A percentile compares a stretch with the other conserved stretches of the same genome.
Evolutionary conservation across 305 asterid genomes (phyloP).

Genomic region (Plantago coronopus): DNA sequence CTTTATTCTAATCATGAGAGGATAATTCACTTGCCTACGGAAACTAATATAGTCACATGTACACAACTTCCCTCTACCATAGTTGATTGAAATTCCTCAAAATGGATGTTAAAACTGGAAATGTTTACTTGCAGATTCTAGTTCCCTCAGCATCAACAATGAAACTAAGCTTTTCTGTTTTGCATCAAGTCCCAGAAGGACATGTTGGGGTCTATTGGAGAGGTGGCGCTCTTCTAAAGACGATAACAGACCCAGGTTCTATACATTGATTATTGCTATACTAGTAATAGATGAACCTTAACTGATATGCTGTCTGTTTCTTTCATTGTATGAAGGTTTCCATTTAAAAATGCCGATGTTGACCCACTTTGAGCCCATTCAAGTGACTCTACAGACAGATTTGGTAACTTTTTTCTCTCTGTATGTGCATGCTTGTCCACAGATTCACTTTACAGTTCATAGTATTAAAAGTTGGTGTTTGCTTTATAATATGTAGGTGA

Average conservation of each 20-base stretch:
- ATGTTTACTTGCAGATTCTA: conserved; percentile 45
- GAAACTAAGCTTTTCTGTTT: conserved; percentile 47
- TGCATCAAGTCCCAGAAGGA: conserved; percentile 99
- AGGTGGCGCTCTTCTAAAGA: conserved; percentile 91
- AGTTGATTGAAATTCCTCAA: no score
- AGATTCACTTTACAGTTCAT: background rate
- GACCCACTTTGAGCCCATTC: conserved; percentile 95
- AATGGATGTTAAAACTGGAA: conserved; percentile 17
- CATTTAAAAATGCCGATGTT: conserved; percentile 80
- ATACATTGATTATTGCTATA: conserved; percentile 1
- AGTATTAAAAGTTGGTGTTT: conserved; percentile 12
- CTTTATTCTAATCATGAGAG: no score
- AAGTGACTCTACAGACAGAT: conserved; percentile 97
- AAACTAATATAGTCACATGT: no score
- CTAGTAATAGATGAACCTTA: background rate
- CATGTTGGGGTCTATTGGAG: conserved; percentile 99
- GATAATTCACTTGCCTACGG: no score
- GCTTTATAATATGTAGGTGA: conserved; percentile 56
- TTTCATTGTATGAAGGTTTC: conserved; percentile 47
- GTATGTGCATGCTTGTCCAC: background rate
- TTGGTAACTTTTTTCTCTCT: conserved; percentile 40
- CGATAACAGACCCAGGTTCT: conserved; percentile 75
- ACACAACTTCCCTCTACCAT: no score
- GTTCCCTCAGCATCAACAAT: conserved; percentile 48
- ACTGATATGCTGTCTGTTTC: conserved; percentile 13